Percentiles rank a stretch among this genome's conserved stretches.
Evolutionary conservation across 352 stramenopile genomes (phyloP).

Genomic region (Sclerospora graminicola): DNA sequence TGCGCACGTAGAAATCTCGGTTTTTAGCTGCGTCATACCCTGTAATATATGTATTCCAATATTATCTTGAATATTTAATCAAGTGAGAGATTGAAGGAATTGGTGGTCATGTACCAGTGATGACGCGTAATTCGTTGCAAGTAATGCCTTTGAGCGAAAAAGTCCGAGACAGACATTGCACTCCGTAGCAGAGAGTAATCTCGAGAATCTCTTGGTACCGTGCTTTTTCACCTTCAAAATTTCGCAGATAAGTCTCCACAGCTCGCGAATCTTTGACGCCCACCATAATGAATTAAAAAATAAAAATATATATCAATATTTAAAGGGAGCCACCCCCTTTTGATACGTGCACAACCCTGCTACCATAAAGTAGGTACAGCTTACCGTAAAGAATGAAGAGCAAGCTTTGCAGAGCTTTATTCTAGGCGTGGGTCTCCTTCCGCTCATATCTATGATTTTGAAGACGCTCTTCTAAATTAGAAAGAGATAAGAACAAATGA

Average conservation of each 20-base stretch:
- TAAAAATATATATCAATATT: conserved; percentile 3
- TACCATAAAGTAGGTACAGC: no score
- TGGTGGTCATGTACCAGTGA: conserved; percentile 29
- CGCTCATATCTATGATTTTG: no score
- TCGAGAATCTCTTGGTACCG: conserved; percentile 53
- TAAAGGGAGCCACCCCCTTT: no score
- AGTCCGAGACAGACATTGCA: conserved; percentile 53
- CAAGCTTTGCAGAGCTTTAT: no score
- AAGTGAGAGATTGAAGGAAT: neutral
- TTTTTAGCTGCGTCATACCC: conserved; percentile 34
- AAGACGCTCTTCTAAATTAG: no score
- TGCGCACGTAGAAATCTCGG: conserved; percentile 58
- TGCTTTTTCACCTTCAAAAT: conserved; percentile 42
- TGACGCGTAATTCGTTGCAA: conserved; percentile 39
- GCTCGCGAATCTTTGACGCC: conserved; percentile 18
- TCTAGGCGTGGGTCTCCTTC: no score
- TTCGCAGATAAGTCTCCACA: conserved; percentile 56
- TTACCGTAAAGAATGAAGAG: no score
- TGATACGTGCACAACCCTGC: no score
- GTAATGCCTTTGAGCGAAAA: conserved; percentile 55
- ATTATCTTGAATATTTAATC: neutral
- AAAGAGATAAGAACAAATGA: no score
- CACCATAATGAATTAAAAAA: conserved; percentile 14
- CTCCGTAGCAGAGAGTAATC: conserved; percentile 60
- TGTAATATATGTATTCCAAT: conserved; percentile 6